Conservation (phyloP, 2,329 filamentous ascomycete genomes). For the Fusarium chuoi region DNA sequence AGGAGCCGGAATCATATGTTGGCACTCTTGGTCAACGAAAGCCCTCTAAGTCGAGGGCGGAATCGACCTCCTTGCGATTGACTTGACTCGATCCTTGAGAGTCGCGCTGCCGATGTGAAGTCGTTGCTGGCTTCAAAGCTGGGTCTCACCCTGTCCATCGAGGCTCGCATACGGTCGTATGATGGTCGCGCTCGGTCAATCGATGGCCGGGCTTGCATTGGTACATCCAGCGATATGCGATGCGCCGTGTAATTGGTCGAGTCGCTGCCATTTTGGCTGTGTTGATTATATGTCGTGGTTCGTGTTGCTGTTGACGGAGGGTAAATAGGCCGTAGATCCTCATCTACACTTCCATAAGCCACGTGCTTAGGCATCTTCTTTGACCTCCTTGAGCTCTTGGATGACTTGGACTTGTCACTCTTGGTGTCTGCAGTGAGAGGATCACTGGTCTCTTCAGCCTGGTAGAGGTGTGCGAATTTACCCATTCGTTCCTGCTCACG, state of each 20-base stretch:
- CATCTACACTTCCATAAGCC: slow-evolving; percentile 75
- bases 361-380: slow-evolving; percentile 65
- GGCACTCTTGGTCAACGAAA: slow-evolving; percentile 56
- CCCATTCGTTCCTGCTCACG: slow-evolving; percentile 90
- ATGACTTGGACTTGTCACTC: slow-evolving; percentile 62
- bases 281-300: slow-evolving; percentile 77
- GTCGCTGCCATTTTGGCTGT: slow-evolving; percentile 91
- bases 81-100: slow-evolving; percentile 84
- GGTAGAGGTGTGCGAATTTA: slow-evolving; percentile 77
- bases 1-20: slow-evolving; percentile 46
- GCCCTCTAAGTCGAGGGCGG: slow-evolving; percentile 53
- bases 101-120: slow-evolving; percentile 88
- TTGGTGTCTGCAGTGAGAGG: slow-evolving; percentile 53
- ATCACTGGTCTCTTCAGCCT: slow-evolving; percentile 47
- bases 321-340: slow-evolving; percentile 93
- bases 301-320: slow-evolving; percentile 87
- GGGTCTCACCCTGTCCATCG: slow-evolving; percentile 84
- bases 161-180: slow-evolving; percentile 87
- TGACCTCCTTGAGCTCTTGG: slow-evolving; percentile 59
- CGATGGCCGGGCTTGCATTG: slow-evolving; percentile 60
- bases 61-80: slow-evolving; percentile 57
- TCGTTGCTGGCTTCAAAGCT: slow-evolving; percentile 91
- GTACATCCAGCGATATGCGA: slow-evolving; percentile 68
- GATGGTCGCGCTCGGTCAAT: slow-evolving; percentile 80
- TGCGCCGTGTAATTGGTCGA: slow-evolving; percentile 87